Evolutionary conservation across 495 filamentous ascomycete genomes (phyloP).

Genomic region (Pyronema omphalodes): DNA sequence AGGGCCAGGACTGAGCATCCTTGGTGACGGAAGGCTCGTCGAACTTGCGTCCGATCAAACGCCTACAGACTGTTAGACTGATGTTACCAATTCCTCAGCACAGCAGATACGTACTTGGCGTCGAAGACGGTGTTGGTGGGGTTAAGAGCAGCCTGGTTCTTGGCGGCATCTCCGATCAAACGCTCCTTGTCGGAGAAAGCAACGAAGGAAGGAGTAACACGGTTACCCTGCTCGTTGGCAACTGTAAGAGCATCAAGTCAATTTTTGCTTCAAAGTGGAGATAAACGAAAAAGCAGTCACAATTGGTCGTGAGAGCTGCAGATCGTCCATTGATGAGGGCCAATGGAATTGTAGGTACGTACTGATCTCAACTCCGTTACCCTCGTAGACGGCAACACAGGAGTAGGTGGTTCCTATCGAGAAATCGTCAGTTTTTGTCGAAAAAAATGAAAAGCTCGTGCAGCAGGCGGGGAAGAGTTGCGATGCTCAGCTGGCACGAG

Average conservation of each 20-base stretch:
- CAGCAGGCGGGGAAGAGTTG: constrained; percentile 11
- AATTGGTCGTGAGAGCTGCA: constrained; percentile 6
- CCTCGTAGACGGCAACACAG: constrained; percentile 98
- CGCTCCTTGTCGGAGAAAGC: constrained; percentile 97
- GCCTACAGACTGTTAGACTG: constrained; percentile 31
- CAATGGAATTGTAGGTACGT: constrained; percentile 24
- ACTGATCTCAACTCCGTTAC: constrained; percentile 98
- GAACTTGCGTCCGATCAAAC: constrained; percentile 89
- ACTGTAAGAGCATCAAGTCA: constrained; percentile 24
- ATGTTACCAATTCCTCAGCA: background rate
- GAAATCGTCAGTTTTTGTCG: constrained; percentile 2
- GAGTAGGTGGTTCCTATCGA: constrained; percentile 87
- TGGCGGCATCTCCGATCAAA: constrained; percentile 95
- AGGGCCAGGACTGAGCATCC: constrained; percentile 95
- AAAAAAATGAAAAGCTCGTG: background rate
- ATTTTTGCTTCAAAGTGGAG: background rate
- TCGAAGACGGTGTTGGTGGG: constrained; percentile 96
- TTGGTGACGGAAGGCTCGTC: constrained; percentile 92
- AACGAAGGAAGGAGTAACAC: constrained; percentile 95
- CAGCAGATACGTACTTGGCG: constrained; percentile 46
- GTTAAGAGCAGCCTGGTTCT: constrained; percentile 99
- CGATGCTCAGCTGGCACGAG: background rate
- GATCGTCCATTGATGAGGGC: background rate
- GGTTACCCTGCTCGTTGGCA: constrained; percentile 98
- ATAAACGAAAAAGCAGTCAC: constrained; percentile 3